These are phyloP conservation scores for Kwoniella dejecticola DNA, from an alignment of 768 basidiomycete genomes.

Conservation along the genomic window DNA sequence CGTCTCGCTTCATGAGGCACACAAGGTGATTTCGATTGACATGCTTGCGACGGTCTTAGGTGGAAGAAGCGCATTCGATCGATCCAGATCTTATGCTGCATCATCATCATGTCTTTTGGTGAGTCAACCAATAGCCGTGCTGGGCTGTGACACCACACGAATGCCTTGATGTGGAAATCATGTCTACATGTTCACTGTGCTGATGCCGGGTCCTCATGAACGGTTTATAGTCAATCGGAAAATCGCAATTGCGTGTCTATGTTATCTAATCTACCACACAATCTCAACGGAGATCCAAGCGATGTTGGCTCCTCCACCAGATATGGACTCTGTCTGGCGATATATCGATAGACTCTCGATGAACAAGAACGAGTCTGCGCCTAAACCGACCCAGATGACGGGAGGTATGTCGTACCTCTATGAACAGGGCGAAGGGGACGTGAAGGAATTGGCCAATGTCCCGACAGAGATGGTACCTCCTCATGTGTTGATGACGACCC, in stretches of 20 bases:
- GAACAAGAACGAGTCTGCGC: constrained; percentile 9
- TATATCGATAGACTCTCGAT: constrained; percentile 15
- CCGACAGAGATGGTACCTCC: constrained; percentile 43
- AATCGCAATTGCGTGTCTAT: constrained; percentile 21
- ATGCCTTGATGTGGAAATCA: too few relatives aligned
- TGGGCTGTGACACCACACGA: too few relatives aligned
- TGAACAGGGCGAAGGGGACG: constrained; percentile 20
- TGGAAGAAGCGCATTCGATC: constrained; percentile 45
- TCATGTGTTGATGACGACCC: constrained; percentile 44
- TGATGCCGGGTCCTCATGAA: too few relatives aligned
- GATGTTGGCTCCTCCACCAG: constrained; percentile 31
- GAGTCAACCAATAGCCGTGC: too few relatives aligned
- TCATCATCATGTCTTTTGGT: constrained; percentile 40
- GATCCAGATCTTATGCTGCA: constrained; percentile 36
- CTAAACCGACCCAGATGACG: constrained; percentile 15
- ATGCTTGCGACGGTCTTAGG: constrained; percentile 12
- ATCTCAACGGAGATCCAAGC: constrained; percentile 26
- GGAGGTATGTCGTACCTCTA: constrained; percentile 50
- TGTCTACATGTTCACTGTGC: too few relatives aligned
- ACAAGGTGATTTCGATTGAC: neutral
- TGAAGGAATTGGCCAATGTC: constrained; percentile 26
- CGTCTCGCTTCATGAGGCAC: neutral
- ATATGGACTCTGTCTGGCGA: constrained; percentile 11
- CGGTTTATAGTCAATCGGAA: constrained; percentile 29
- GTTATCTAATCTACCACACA: constrained; percentile 29